Percentiles rank a stretch among this genome's conserved stretches.
These are phyloP conservation scores for Podila clonocystis DNA, from an alignment of 192 early-diverging fungal species.

Conservation along the genomic window DNA sequence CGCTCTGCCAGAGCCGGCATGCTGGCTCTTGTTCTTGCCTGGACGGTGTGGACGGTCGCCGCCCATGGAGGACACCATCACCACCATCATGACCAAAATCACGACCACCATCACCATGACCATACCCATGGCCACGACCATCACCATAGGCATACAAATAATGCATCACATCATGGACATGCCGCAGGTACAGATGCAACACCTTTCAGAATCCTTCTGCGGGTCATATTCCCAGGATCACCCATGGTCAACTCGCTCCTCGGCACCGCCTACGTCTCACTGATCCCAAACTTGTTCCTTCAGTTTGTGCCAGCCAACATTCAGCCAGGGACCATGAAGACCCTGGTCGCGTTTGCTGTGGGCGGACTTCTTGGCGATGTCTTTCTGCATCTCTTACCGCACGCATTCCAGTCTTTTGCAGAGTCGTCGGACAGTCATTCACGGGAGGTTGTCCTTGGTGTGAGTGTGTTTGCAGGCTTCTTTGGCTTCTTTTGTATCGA, in stretches of 20 bases:
- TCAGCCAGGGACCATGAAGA: conserved; percentile 64
- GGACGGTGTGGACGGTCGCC: too few species aligned
- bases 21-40: too few species aligned
- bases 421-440: conserved; percentile 56
- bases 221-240: conserved; percentile 64
- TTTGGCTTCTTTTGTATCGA: conserved; percentile 83
- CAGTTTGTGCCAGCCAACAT: conserved; percentile 80
- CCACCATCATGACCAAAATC: too few species aligned
- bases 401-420: conserved; percentile 66
- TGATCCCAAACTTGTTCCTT: conserved; percentile 82
- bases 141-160: too few species aligned
- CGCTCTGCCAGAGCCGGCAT: too few species aligned
- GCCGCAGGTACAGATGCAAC: too few species aligned
- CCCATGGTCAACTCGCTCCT: conserved; percentile 72
- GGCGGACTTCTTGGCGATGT: conserved; percentile 88
- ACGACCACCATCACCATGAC: too few species aligned
- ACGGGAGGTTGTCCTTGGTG: conserved; percentile 73
- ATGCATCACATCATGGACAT: too few species aligned
- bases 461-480: conserved; percentile 80
- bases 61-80: too few species aligned
- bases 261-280: conserved; percentile 82
- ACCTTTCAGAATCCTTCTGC: conserved; percentile 33
- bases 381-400: conserved; percentile 84
- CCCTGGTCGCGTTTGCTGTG: conserved; percentile 86
- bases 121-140: too few species aligned